These are phyloP conservation scores for Rosa multiflora DNA, from an alignment of 306 rosid species.

Conservation along the genomic window DNA sequence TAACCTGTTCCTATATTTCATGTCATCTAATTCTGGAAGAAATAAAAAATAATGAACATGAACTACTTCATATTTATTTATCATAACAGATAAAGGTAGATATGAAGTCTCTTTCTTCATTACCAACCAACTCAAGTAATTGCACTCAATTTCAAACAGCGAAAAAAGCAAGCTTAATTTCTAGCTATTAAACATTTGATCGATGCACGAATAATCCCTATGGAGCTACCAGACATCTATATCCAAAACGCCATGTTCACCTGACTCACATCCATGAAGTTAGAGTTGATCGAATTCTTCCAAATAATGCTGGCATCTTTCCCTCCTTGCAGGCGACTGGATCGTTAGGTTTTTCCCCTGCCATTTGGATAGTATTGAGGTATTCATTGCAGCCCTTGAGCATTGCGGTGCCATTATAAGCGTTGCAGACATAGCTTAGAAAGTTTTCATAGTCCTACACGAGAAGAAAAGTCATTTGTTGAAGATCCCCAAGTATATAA, in stretches of 20 bases:
- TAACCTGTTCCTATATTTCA: background rate
- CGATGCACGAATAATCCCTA: background rate
- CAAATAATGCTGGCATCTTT: conserved; percentile 23
- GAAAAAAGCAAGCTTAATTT: background rate
- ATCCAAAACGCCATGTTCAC: conserved; percentile 31
- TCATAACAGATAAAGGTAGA: background rate
- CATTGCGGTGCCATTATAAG: conserved; percentile 51
- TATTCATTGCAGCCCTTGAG: conserved; percentile 50
- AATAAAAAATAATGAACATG: background rate
- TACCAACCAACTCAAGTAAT: background rate
- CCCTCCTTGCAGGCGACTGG: conserved; percentile 33
- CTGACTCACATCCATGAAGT: conserved; percentile 39
- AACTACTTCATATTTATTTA: background rate
- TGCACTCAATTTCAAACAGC: background rate
- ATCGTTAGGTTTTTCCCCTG: conserved; percentile 24
- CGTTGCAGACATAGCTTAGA: conserved; percentile 65
- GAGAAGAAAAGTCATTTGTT: conserved; percentile 16
- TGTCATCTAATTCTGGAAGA: no score
- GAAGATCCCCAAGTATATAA: background rate
- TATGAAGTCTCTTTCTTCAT: background rate
- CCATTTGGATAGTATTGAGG: conserved; percentile 21
- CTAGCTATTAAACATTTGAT: background rate
- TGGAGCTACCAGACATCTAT: conserved; percentile 20
- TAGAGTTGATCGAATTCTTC: conserved; percentile 40
- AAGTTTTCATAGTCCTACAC: conserved; percentile 75